Percentiles rank a stretch among this genome's conserved stretches.
These are phyloP conservation scores for Helicocarpus griseus DNA, from an alignment of 2,329 filamentous ascomycete species.

Conservation along the genomic window DNA sequence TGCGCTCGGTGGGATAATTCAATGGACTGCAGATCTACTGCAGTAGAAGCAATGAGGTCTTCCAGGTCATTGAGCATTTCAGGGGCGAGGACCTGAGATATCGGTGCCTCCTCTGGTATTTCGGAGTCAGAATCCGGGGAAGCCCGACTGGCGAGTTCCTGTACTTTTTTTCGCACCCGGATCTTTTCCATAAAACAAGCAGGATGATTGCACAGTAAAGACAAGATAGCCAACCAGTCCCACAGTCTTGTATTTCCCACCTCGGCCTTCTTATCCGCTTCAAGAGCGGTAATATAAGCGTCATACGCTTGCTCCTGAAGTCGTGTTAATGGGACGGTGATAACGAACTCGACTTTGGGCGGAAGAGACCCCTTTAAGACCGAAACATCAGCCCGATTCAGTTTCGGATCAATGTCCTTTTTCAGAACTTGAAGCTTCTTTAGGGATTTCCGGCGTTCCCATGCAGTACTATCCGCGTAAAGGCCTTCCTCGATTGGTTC, in stretches of 20 bases:
- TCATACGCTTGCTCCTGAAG: constrained; percentile 57
- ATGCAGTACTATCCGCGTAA: constrained; percentile 50
- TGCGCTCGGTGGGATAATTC: constrained; percentile 57
- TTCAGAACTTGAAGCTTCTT: constrained; percentile 63
- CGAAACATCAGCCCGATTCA: constrained; percentile 63
- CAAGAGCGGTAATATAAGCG: constrained; percentile 38
- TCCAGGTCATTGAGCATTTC: constrained; percentile 13
- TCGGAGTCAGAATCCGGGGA: constrained; percentile 10
- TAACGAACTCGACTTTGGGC: constrained; percentile 69
- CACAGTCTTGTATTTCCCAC: constrained; percentile 39
- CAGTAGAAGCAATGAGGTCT: constrained; percentile 20
- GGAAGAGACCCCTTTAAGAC: constrained; percentile 59
- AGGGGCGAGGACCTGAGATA: constrained; percentile 7
- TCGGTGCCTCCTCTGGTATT: constrained; percentile 7
- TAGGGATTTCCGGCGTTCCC: constrained; percentile 50
- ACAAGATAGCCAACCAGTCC: constrained; percentile 45
- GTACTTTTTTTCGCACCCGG: constrained; percentile 21
- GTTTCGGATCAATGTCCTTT: constrained; percentile 63
- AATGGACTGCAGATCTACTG: constrained; percentile 32
- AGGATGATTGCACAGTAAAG: constrained; percentile 51
- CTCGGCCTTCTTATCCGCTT: constrained; percentile 18
- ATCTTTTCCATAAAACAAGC: constrained; percentile 43
- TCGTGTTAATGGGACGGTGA: constrained; percentile 60
- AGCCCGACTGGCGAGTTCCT: neutral
- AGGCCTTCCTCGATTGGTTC: constrained; percentile 65